phyloP scores from a whole-genome alignment of 83 land plant genomes.

The Diphasiastrum complanatum region DNA sequence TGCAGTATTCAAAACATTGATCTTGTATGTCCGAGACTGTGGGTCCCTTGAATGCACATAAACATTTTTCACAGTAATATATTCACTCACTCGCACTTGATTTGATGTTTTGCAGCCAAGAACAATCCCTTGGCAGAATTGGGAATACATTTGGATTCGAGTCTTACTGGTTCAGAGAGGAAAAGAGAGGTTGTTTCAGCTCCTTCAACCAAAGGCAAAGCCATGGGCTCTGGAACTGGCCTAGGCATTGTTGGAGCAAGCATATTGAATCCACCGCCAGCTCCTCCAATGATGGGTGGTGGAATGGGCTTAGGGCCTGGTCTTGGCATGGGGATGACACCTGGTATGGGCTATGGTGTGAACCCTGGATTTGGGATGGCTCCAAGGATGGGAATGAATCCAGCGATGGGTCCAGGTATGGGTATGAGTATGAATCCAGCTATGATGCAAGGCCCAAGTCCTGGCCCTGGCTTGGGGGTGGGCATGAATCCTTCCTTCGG shows the following conservation, averaged over 20 bases:
- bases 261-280: constrained; percentile 37
- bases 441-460: constrained; percentile 36
- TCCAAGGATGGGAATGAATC: constrained; percentile 19
- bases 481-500: constrained; percentile 27
- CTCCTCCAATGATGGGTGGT: constrained; percentile 17
- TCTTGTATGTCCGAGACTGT: background rate
- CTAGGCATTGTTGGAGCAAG: constrained; percentile 80
- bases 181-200: constrained; percentile 25
- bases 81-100: constrained; percentile 5
- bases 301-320: constrained; percentile 13
- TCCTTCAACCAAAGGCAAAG: constrained; percentile 69
- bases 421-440: constrained; percentile 28
- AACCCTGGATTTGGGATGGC: constrained; percentile 52
- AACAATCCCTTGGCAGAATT: constrained; percentile 77
- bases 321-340: constrained; percentile 10
- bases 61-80: background rate
- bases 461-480: constrained; percentile 21
- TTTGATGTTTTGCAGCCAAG: constrained; percentile 59
- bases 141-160: constrained; percentile 76
- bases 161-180: background rate
- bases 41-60: background rate
- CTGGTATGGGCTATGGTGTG: constrained; percentile 23
- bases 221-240: constrained; percentile 98
- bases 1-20: background rate
- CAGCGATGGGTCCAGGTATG: constrained; percentile 33